A percentile compares a stretch with the other conserved stretches of the same genome.
These are phyloP conservation scores for Cadophora luteo-olivacea DNA, from an alignment of 2,329 filamentous ascomycete genomes.

Conservation along the genomic window DNA sequence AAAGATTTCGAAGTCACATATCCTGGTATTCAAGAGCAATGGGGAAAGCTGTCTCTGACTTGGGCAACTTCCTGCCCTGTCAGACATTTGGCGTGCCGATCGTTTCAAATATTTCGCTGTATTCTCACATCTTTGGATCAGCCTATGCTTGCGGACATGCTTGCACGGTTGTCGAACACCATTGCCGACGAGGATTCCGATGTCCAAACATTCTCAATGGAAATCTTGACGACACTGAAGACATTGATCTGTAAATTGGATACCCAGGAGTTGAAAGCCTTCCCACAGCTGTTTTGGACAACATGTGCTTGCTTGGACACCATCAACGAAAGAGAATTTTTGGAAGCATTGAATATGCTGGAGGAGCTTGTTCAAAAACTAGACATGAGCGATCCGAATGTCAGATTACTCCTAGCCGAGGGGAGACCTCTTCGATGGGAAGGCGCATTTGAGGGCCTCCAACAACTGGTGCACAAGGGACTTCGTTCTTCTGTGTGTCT, in stretches of 20 bases:
- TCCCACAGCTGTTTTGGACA: constrained; percentile 97
- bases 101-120: constrained; percentile 96
- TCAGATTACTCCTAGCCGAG: constrained; percentile 75
- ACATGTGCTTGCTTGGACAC: constrained; percentile 96
- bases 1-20: constrained; percentile 85
- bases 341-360: constrained; percentile 90
- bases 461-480: constrained; percentile 88
- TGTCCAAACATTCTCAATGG: constrained; percentile 97
- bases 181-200: constrained; percentile 94
- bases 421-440: constrained; percentile 89
- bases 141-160: constrained; percentile 95
- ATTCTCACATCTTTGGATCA: constrained; percentile 91
- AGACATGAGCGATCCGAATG: constrained; percentile 73
- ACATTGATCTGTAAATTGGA: constrained; percentile 88
- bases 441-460: constrained; percentile 83
- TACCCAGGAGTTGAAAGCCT: constrained; percentile 79
- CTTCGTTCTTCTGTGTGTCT: constrained; percentile 85
- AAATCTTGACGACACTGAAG: constrained; percentile 92
- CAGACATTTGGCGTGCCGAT: constrained; percentile 91
- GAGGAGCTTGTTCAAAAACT: constrained; percentile 85
- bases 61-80: constrained; percentile 99
- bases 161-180: constrained; percentile 92
- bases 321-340: constrained; percentile 93
- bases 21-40: constrained; percentile 86
- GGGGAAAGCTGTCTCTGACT: constrained; percentile 86